These are phyloP conservation scores for Leucoagaricus sp. DNA, from an alignment of 1,284 basidiomycete genomes.

Conservation along the genomic window DNA sequence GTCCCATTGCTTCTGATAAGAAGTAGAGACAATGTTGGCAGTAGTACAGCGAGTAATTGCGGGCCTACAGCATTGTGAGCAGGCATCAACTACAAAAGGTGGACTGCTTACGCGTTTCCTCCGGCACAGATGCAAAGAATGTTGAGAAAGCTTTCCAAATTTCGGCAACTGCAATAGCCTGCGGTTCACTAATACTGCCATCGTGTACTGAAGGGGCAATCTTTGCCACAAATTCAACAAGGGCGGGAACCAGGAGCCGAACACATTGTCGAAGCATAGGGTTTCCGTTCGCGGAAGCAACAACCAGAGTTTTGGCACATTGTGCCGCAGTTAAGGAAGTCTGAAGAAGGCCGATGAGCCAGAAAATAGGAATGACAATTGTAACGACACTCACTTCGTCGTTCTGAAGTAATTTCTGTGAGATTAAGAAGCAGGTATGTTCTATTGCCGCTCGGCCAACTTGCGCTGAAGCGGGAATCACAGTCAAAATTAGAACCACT, in stretches of 20 bases:
- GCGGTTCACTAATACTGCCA: slow-evolving; percentile 51
- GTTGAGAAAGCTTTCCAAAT: slow-evolving; percentile 80
- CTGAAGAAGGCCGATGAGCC: slow-evolving; percentile 25
- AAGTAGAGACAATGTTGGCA: slow-evolving; percentile 79
- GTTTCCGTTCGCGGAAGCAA: slow-evolving; percentile 63
- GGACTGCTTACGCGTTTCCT: slow-evolving; percentile 66
- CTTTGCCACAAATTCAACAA: slow-evolving; percentile 79
- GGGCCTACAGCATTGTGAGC: slow-evolving; percentile 54
- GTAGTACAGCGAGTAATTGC: slow-evolving; percentile 71
- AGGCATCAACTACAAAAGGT: too few species aligned
- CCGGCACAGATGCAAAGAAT: slow-evolving; percentile 59
- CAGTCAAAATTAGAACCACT: slow-evolving; percentile 83
- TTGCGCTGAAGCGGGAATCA: slow-evolving; percentile 67
- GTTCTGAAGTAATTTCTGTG: slow-evolving; percentile 69
- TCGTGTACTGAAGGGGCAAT: slow-evolving; percentile 62
- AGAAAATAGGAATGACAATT: not conserved
- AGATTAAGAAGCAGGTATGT: slow-evolving; percentile 83
- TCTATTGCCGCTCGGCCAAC: slow-evolving; percentile 81
- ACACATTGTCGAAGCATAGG: slow-evolving; percentile 73
- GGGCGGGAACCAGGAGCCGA: slow-evolving; percentile 73
- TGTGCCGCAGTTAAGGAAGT: slow-evolving; percentile 87
- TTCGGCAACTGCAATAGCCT: slow-evolving; percentile 70
- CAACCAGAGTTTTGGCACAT: slow-evolving; percentile 82
- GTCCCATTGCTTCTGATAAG: slow-evolving; percentile 50
- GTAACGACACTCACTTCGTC: slow-evolving; percentile 59